Evolutionary conservation across 352 stramenopile species (phyloP), one percentile per base, ranked within the genome.

Genomic region (Phytophthora pini): DNA sequence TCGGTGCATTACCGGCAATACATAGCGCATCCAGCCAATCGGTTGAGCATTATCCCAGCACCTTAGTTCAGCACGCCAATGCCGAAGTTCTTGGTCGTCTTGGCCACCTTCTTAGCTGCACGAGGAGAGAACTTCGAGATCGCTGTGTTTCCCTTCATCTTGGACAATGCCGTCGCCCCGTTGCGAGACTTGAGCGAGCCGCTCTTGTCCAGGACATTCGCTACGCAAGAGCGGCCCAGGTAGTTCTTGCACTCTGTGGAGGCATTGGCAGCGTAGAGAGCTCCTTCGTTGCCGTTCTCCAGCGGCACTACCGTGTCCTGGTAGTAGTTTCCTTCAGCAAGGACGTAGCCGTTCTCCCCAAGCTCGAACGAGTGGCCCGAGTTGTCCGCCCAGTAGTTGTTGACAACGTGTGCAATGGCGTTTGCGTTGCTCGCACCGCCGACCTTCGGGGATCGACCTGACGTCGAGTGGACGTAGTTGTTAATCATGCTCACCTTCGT

Each of bases 241-340:
- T 62, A 57, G 5, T 44, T 61, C 9, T 53, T 53, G 58, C 73
- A 76, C 17, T 68, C 52, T 13, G 29, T 47, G n/a, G 44, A 39
- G 40, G 26, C 48, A 2, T 39, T 56, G 24, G 61, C 52, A 12
- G 54, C 54, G 44, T 68, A 74, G 15, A 74, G 11, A 2, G 40
- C 24, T 9, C 61, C 61, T 12, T 68, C 29, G 7, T 56, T 41
- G 15, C 46, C 65, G 15, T 20, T 39, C 1, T 4, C 9, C 1
- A 72, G 34, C 9, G 77, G 68, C 8, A 54, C 27, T 13, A 36
- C 40, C 20, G 60, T 76, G 39, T 72, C 59, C 45, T 79, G 56
- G 41, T 76, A 78, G 69, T 76, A 77, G 64, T 83, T 86, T 10
- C 65, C 76, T 31, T 84, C 76, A 11, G 66, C 53, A 2, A 84